Conservation (phyloP, 177 flowering plant species). For the Vitis hybrid region DNA sequence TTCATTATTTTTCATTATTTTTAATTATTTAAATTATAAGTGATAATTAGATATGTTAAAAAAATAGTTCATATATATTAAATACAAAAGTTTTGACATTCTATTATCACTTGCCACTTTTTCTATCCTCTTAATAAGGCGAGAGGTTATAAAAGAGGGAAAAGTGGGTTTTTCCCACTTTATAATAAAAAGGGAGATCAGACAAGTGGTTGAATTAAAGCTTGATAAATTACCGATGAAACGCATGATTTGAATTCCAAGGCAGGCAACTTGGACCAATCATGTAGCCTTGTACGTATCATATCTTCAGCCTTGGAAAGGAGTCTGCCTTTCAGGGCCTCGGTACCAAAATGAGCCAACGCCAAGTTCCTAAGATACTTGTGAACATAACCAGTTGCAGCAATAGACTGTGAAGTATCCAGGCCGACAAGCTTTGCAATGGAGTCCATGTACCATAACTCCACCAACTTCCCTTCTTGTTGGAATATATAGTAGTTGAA, state of each 20-base stretch:
- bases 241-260: conserved; percentile 13
- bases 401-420: conserved; percentile 5
- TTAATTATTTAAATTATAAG: too few species aligned
- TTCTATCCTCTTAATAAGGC: too few species aligned
- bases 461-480: conserved; percentile 34
- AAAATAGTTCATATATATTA: too few species aligned
- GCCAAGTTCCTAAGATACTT: conserved; percentile 14
- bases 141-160: too few species aligned
- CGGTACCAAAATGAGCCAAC: conserved; percentile 8
- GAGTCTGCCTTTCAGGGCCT: conserved; percentile 11
- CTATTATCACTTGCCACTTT: too few species aligned
- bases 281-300: background rate
- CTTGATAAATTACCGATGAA: too few species aligned
- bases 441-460: conserved; percentile 25
- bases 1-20: too few species aligned
- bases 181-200: too few species aligned
- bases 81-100: too few species aligned
- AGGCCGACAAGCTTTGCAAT: conserved; percentile 12
- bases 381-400: conserved; percentile 8
- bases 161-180: too few species aligned
- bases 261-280: conserved; percentile 7
- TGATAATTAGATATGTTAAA: too few species aligned
- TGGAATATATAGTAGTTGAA: conserved; percentile 23
- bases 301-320: background rate
- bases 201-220: too few species aligned